Conservation (phyloP, 495 filamentous ascomycete genomes). For the Clohesyomyces aquaticus region DNA sequence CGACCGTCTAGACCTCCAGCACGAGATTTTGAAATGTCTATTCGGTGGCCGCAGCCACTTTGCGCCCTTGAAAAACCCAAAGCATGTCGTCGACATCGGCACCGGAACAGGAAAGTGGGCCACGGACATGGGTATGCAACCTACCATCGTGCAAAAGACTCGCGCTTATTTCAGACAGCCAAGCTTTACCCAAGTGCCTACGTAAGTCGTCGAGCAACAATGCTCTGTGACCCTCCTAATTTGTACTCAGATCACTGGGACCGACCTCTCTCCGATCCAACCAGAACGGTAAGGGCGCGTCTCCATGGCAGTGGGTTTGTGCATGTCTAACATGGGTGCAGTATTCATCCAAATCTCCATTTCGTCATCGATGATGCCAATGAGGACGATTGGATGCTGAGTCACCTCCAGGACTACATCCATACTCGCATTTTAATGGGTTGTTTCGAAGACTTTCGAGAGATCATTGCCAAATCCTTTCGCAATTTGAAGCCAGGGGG, state of each 20-base stretch:
- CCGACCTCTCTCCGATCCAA: slow-evolving; percentile 44
- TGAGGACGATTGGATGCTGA: slow-evolving; percentile 47
- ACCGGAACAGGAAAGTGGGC: slow-evolving; percentile 47
- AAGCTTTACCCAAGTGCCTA: slow-evolving; percentile 32
- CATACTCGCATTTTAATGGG: slow-evolving; percentile 45
- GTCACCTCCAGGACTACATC: slow-evolving; percentile 42
- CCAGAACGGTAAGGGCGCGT: slow-evolving; percentile 44
- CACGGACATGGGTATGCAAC: slow-evolving; percentile 46
- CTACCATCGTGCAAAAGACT: too few relatives aligned
- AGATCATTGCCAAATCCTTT: slow-evolving; percentile 41
- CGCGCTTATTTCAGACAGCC: slow-evolving; percentile 23
- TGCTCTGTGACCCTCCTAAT: too few relatives aligned
- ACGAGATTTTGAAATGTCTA: slow-evolving; percentile 44
- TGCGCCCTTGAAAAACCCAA: slow-evolving; percentile 40
- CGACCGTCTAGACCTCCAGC: slow-evolving; percentile 43
- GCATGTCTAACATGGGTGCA: slow-evolving; percentile 11
- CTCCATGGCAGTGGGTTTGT: too few relatives aligned
- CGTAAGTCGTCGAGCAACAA: slow-evolving; percentile 11
- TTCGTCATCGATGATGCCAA: slow-evolving; percentile 47
- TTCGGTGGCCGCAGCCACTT: slow-evolving; percentile 40
- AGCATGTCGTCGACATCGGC: slow-evolving; percentile 43
- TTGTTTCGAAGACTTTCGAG: slow-evolving; percentile 44
- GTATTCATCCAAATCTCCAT: slow-evolving; percentile 43
- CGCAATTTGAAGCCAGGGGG: slow-evolving; percentile 42
- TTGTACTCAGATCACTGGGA: slow-evolving; percentile 40